Evolutionary conservation across 1,284 basidiomycete genomes (phyloP).

Genomic region (Trametes pubescens): DNA sequence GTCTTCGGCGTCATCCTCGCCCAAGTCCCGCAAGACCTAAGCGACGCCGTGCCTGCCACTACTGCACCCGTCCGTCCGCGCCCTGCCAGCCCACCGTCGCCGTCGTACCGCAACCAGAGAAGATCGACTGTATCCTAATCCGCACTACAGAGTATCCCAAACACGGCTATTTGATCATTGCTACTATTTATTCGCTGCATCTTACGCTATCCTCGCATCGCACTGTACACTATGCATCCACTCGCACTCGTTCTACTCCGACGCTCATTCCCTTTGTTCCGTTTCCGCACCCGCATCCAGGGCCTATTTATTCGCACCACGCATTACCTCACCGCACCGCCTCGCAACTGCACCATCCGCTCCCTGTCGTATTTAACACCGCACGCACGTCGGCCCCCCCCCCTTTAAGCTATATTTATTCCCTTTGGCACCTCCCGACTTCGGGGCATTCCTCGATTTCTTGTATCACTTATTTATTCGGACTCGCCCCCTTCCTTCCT

Average conservation of each 20-base stretch:
- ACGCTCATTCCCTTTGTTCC: slow-evolving; percentile 11
- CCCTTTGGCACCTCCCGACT: not conserved
- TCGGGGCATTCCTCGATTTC: slow-evolving; percentile 3
- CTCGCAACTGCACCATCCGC: slow-evolving; percentile 2
- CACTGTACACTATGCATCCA: slow-evolving; percentile 34
- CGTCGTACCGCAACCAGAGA: slow-evolving; percentile 11
- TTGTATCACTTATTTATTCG: slow-evolving; percentile 19
- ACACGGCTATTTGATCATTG: slow-evolving; percentile 19
- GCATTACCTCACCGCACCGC: slow-evolving; percentile 11
- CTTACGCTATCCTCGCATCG: slow-evolving; percentile 29
- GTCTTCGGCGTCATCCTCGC: slow-evolving; percentile 28
- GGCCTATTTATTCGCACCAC: slow-evolving; percentile 23
- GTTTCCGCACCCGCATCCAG: slow-evolving; percentile 1
- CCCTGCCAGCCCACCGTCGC: slow-evolving; percentile 1
- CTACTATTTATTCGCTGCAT: slow-evolving; percentile 29
- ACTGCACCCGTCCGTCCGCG: not conserved
- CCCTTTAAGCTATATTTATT: slow-evolving; percentile 24
- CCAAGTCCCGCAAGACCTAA: slow-evolving; percentile 29
- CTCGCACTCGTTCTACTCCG: slow-evolving; percentile 14
- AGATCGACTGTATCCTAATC: slow-evolving; percentile 21
- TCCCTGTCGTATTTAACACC: slow-evolving; percentile 17
- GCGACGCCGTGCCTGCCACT: slow-evolving; percentile 8
- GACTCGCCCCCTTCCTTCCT: not conserved
- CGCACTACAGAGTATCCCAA: slow-evolving; percentile 18
- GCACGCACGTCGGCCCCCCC: not conserved